Conservation (phyloP, 768 basidiomycete genomes). For the Porphyrellus cyaneotinctus region DNA sequence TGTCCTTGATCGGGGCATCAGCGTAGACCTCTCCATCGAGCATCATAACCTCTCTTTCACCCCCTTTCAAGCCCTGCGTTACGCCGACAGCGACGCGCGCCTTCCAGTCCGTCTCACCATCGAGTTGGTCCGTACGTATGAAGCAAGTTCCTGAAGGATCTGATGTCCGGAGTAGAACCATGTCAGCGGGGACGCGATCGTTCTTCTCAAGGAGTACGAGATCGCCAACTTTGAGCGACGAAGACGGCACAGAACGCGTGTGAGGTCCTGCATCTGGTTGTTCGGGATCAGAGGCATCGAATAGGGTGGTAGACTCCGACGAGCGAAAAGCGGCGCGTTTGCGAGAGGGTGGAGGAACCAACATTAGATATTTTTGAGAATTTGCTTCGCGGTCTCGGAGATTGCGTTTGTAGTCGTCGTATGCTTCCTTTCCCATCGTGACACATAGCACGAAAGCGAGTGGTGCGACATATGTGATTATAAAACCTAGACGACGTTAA, state of each 20-base stretch:
- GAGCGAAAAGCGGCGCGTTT: constrained; percentile 19
- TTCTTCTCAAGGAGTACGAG: constrained; percentile 93
- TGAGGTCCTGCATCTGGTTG: constrained; percentile 40
- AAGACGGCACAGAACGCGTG: constrained; percentile 82
- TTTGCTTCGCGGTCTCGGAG: constrained; percentile 93
- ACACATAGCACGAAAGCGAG: constrained; percentile 92
- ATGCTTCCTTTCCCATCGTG: constrained; percentile 98
- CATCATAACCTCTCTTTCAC: constrained; percentile 48
- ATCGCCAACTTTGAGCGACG: constrained; percentile 86
- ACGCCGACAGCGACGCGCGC: constrained; percentile 72
- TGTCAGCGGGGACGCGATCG: constrained; percentile 92
- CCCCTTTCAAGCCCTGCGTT: constrained; percentile 21
- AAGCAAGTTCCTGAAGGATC: constrained; percentile 94
- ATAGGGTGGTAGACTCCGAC: constrained; percentile 17
- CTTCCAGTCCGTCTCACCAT: constrained; percentile 99
- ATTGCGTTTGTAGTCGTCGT: constrained; percentile 95
- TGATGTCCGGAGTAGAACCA: constrained; percentile 83
- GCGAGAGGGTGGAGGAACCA: constrained; percentile 52
- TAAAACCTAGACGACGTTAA: constrained; percentile 61
- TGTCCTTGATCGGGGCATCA: constrained; percentile 94
- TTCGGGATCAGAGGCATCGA: constrained; percentile 21
- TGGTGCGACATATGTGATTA: constrained; percentile 93
- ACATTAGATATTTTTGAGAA: constrained; percentile 82
- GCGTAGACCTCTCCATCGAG: constrained; percentile 92
- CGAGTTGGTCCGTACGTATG: constrained; percentile 95